These are phyloP conservation scores for Maudiozyma bulderi DNA, from an alignment of 805 yeast species.

Conservation along the genomic window DNA sequence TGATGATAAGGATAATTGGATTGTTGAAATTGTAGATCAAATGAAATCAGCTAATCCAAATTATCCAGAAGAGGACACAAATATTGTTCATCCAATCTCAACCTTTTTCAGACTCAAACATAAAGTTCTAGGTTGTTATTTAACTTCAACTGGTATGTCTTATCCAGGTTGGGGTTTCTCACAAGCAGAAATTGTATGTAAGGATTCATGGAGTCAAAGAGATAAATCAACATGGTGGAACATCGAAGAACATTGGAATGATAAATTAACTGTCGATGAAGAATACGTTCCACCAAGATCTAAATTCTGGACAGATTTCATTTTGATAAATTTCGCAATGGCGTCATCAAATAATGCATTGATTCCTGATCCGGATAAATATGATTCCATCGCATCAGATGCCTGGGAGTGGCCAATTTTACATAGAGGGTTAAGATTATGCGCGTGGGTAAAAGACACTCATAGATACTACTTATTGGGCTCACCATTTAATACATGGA, in stretches of 20 bases:
- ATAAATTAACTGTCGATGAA: constrained; percentile 45
- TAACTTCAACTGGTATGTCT: constrained; percentile 70
- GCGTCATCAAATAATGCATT: constrained; percentile 79
- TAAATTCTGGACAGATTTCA: constrained; percentile 64
- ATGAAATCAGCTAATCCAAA: constrained; percentile 29
- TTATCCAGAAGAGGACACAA: constrained; percentile 37
- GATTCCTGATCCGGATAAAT: constrained; percentile 68
- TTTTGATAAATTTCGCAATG: constrained; percentile 73
- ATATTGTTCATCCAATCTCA: constrained; percentile 66
- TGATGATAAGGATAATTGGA: constrained; percentile 71
- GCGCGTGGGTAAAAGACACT: constrained; percentile 57
- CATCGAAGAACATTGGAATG: constrained; percentile 60
- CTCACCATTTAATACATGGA: constrained; percentile 71
- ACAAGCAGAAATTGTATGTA: constrained; percentile 93
- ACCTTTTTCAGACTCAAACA: constrained; percentile 71
- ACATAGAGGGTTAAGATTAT: constrained; percentile 64
- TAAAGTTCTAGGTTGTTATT: constrained; percentile 64
- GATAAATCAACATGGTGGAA: constrained; percentile 90
- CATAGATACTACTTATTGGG: constrained; percentile 63
- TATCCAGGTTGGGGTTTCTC: constrained; percentile 97
- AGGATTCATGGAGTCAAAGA: constrained; percentile 50
- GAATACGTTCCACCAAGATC: constrained; percentile 51
- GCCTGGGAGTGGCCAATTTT: constrained; percentile 91
- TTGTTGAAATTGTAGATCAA: constrained; percentile 58
- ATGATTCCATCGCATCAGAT: constrained; percentile 57